A percentile compares a stretch with the other conserved stretches of the same genome.
Evolutionary conservation across 495 filamentous ascomycete species (phyloP).

Genomic region (Hypoxylon lienhwacheense): DNA sequence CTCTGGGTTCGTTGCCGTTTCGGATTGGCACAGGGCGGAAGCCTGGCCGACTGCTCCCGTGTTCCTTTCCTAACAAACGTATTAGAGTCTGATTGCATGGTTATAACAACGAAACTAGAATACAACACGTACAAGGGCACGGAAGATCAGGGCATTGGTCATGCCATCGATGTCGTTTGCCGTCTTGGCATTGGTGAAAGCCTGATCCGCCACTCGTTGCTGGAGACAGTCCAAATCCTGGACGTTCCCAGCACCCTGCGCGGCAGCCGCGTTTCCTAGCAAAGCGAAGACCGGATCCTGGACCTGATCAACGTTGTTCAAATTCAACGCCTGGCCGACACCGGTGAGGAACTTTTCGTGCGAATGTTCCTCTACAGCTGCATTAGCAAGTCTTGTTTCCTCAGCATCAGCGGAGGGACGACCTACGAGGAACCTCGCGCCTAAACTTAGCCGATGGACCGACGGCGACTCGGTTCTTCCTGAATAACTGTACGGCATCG

Average conservation of each 20-base stretch:
- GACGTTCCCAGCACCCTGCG: slow-evolving; percentile 58
- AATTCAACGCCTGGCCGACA: slow-evolving; percentile 49
- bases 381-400: not conserved
- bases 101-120: not conserved
- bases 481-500: slow-evolving; percentile 44
- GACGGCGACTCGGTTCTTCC: slow-evolving; percentile 17
- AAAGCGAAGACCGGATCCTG: slow-evolving; percentile 64
- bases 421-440: slow-evolving; percentile 57
- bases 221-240: slow-evolving; percentile 65
- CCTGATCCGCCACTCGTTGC: slow-evolving; percentile 67
- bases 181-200: slow-evolving; percentile 69
- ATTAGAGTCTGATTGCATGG: slow-evolving; percentile 6
- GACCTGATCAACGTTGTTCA: slow-evolving; percentile 65
- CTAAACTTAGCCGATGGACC: slow-evolving; percentile 35
- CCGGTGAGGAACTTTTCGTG: slow-evolving; percentile 58
- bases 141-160: slow-evolving; percentile 62
- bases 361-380: slow-evolving; percentile 56
- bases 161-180: slow-evolving; percentile 59
- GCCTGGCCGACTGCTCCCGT: slow-evolving; percentile 59
- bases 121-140: slow-evolving; percentile 46
- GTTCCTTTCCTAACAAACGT: slow-evolving; percentile 54
- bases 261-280: slow-evolving; percentile 63
- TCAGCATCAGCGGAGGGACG: not conserved
- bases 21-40: slow-evolving; percentile 54
- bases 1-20: slow-evolving; percentile 68